Evolutionary conservation across 2,329 filamentous ascomycete species (phyloP).

Genomic region (Arthrobotrys megalospora): DNA sequence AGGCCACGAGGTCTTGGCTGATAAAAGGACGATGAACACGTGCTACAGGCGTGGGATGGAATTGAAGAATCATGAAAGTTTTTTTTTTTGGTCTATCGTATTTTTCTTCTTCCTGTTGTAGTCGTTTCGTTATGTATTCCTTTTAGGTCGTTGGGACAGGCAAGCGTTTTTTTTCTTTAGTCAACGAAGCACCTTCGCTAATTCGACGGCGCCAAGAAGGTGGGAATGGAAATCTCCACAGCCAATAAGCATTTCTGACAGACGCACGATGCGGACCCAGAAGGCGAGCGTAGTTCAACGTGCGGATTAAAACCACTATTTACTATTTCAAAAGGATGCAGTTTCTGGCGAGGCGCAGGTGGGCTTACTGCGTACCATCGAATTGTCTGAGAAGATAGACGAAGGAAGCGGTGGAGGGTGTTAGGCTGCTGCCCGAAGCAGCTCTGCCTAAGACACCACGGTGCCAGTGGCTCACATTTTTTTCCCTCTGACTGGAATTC

Average conservation of each 20-base stretch:
- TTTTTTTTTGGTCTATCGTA: background rate
- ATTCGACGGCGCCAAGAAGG: conserved; percentile 23
- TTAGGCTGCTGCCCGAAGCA: conserved; percentile 47
- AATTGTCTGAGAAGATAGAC: conserved; percentile 36
- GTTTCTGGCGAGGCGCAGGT: conserved; percentile 47
- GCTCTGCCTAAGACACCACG: conserved; percentile 19
- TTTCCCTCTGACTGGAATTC: background rate
- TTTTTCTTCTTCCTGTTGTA: background rate
- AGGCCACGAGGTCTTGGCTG: conserved; percentile 11
- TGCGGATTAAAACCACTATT: background rate
- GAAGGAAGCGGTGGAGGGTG: conserved; percentile 2
- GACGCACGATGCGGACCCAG: conserved; percentile 37
- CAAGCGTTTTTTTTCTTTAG: conserved; percentile 33
- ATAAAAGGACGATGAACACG: conserved; percentile 31
- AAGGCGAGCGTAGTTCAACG: background rate
- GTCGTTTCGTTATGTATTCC: conserved; percentile 9
- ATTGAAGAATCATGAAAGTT: conserved; percentile 3
- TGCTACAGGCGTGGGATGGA: conserved; percentile 14
- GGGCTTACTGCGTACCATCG: conserved; percentile 30
- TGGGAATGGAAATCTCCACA: conserved; percentile 12
- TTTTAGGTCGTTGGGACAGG: conserved; percentile 1
- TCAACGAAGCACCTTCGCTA: conserved; percentile 29
- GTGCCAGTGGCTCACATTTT: conserved; percentile 1
- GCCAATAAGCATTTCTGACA: conserved; percentile 43
- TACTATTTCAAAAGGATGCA: conserved; percentile 16